Evolutionary conservation across 768 basidiomycete species (phyloP), one percentile per base, ranked within the genome.

Genomic region (Crucibulum laeve): DNA sequence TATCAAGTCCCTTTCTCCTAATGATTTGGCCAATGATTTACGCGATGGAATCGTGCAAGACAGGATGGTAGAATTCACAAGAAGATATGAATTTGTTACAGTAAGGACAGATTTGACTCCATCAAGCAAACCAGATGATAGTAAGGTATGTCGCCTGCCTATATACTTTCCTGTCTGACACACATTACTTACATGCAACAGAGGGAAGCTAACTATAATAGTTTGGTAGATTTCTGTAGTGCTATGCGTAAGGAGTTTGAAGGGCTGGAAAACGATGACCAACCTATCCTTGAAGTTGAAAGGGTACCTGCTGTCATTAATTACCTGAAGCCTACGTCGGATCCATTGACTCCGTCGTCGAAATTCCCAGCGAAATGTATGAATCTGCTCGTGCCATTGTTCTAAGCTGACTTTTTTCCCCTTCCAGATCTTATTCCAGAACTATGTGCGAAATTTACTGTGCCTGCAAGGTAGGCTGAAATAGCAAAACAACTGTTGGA

Each of bases 401-500:
- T 18, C 22, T 22, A 35, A 23, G 15, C 11, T 34, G 21, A 30
- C 26, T 25, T 45, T 44, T 17, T 47, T 48, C 22, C 10, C 38
- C 34, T 13, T 43, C 6, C 56, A 91, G 89, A 86, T 58, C 69
- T 91, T 30, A 88, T 91, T 53, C 90, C 90, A n/a, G 90, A 91
- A 58, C 65, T 91, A 13, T 87, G 83, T 55, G 74, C 73, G 33
- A 85, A 79, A 54, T 81, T 77, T 55, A 83, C 81, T 7, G 67
- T 90, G 46, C 80, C 87, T 25, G 84, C 84, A 19, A 87, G 82
- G 89, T 85, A 50, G n/a, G n/a, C n/a, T n/a, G 11, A 14, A 17
- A 13, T 36, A 1, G 35, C 17, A 13, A 10, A 13, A 13, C 18
- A 13, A 13, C 35, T 10, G 18, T 36, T 13, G 10, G 8, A 3